Conservation (phyloP, 371 early-diverging fungal species). For the Mortierella sp. region DNA sequence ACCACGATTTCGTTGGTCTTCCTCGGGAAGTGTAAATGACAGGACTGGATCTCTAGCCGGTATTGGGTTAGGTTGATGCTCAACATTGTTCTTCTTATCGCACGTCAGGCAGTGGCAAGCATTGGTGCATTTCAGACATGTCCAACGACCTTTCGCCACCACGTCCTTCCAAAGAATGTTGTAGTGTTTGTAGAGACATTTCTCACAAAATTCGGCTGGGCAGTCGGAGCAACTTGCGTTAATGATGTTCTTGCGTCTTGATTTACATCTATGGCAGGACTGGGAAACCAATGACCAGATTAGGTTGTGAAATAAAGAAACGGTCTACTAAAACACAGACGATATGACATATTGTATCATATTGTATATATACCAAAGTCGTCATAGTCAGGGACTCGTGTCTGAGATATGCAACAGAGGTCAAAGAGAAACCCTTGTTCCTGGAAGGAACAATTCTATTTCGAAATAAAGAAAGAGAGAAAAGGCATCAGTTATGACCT, state of each 20-base stretch:
- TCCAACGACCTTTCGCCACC: conserved; percentile 14
- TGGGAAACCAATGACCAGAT: background rate
- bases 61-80: background rate
- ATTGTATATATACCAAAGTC: background rate
- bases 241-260: background rate
- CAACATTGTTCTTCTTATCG: conserved; percentile 5
- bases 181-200: conserved; percentile 22
- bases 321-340: background rate
- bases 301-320: background rate
- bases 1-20: conserved; percentile 29
- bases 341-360: background rate
- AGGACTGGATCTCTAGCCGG: background rate
- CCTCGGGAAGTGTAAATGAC: conserved; percentile 35
- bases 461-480: background rate
- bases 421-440: conserved; percentile 6
- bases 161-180: conserved; percentile 24
- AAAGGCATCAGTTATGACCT: background rate
- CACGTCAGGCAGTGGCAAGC: conserved; percentile 16
- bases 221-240: conserved; percentile 16
- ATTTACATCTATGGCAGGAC: conserved; percentile 21
- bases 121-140: conserved; percentile 19
- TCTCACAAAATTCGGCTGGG: conserved; percentile 16
- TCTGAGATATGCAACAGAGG: conserved; percentile 24
- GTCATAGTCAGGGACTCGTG: background rate
- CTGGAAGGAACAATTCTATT: conserved; percentile 13